Percentiles rank a stretch among this genome's conserved stretches.
These are phyloP conservation scores for Usnea hakonensis DNA, from an alignment of 495 filamentous ascomycete species.

Conservation along the genomic window DNA sequence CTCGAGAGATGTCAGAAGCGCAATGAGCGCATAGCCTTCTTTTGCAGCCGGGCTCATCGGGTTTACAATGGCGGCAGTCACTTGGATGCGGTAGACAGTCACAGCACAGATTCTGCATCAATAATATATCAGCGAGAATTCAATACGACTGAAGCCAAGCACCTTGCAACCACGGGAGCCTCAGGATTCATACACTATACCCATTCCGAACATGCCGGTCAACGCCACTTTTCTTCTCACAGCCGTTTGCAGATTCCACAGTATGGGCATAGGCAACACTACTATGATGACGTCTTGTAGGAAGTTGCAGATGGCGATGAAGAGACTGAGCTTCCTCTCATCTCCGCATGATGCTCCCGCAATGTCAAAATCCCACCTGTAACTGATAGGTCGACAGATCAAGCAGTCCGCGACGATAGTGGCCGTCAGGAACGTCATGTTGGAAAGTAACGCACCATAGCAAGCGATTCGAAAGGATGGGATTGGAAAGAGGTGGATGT, in stretches of 20 bases:
- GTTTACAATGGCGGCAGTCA: background rate
- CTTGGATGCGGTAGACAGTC: conserved; percentile 10
- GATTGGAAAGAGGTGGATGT: conserved; percentile 33
- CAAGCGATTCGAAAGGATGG: conserved; percentile 31
- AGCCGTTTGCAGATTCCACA: conserved; percentile 36
- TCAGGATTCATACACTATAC: conserved; percentile 14
- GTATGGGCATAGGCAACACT: conserved; percentile 37
- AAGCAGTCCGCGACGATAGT: conserved; percentile 27
- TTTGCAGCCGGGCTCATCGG: conserved; percentile 5
- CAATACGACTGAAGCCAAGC: background rate
- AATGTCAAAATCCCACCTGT: conserved; percentile 26
- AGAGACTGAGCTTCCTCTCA: conserved; percentile 27
- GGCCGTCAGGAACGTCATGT: conserved; percentile 11
- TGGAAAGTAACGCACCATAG: conserved; percentile 21
- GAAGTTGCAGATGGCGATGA: conserved; percentile 28
- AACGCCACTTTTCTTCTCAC: conserved; percentile 29
- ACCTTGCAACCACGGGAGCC: background rate
- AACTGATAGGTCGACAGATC: conserved; percentile 31
- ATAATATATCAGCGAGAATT: background rate
- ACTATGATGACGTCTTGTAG: conserved; percentile 33
- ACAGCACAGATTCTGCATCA: conserved; percentile 14
- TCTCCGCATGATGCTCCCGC: conserved; percentile 27
- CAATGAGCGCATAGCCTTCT: background rate
- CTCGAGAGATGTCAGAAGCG: conserved; percentile 15
- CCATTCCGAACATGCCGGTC: conserved; percentile 20